Conservation (phyloP, 2,329 filamentous ascomycete species). For the Bipolaris sorokiniana region DNA sequence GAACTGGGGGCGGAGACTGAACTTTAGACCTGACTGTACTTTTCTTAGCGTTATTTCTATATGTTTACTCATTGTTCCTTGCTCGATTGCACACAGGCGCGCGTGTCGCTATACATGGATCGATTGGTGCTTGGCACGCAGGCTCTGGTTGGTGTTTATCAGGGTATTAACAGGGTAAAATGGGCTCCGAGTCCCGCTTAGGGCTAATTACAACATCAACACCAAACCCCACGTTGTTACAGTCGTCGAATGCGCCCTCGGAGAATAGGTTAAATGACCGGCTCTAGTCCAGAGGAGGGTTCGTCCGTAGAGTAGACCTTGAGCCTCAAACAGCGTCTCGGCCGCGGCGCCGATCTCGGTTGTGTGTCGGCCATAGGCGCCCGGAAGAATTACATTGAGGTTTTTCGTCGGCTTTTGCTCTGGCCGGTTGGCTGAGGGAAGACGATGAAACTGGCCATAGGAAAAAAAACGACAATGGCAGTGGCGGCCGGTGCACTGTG, state of each 20-base stretch:
- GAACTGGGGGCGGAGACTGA: background rate
- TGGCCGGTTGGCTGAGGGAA: conserved; percentile 4
- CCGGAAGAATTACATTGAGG: conserved; percentile 32
- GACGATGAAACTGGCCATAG: background rate
- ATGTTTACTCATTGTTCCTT: conserved; percentile 11
- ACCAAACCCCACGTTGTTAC: conserved; percentile 12
- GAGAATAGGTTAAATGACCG: conserved; percentile 31
- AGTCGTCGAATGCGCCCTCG: conserved; percentile 10
- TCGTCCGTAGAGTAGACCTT: conserved; percentile 9
- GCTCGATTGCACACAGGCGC: background rate
- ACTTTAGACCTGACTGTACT: conserved; percentile 7
- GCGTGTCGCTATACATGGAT: background rate
- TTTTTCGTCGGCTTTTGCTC: background rate
- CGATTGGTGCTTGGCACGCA: conserved; percentile 6
- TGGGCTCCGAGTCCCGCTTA: background rate
- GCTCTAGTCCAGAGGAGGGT: conserved; percentile 15
- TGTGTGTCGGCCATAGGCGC: conserved; percentile 20
- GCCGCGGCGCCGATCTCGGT: conserved; percentile 34
- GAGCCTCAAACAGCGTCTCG: conserved; percentile 31
- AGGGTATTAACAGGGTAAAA: background rate
- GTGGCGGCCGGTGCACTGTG: conserved; percentile 11
- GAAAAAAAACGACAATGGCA: background rate
- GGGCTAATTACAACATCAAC: background rate
- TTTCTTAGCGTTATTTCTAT: conserved; percentile 7
- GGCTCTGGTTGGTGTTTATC: background rate